These are phyloP conservation scores for Chernovozyma aurita DNA, from an alignment of 1,139 yeast genomes.

Conservation along the genomic window DNA sequence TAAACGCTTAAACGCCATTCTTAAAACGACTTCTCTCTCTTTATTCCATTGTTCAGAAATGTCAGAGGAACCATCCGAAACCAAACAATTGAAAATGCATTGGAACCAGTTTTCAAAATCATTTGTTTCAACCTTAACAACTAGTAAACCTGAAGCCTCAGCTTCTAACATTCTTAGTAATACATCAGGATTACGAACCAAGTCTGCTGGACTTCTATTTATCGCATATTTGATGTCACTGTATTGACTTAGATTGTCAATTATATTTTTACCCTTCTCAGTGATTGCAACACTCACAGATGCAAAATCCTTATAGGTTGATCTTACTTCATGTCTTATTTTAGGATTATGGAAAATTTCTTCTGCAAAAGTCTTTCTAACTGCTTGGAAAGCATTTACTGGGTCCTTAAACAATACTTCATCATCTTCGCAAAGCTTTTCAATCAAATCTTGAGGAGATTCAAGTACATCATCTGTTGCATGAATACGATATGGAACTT, in stretches of 20 bases:
- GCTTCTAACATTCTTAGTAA: constrained; percentile 90
- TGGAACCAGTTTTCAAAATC: constrained; percentile 43
- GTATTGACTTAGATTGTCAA: constrained; percentile 76
- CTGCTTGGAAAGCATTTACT: constrained; percentile 66
- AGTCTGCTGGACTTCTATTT: constrained; percentile 71
- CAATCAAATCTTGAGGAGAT: constrained; percentile 63
- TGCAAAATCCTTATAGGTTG: constrained; percentile 63
- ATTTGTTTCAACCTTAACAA: constrained; percentile 42
- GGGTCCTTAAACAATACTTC: constrained; percentile 55
- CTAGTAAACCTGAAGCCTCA: constrained; percentile 59
- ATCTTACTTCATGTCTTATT: constrained; percentile 71
- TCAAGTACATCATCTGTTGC: constrained; percentile 69
- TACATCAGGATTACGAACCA: constrained; percentile 71
- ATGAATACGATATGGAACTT: constrained; percentile 59
- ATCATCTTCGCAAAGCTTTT: constrained; percentile 49
- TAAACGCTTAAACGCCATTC: constrained; percentile 63
- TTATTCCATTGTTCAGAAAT: constrained; percentile 79
- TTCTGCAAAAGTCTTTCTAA: constrained; percentile 71
- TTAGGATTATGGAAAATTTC: constrained; percentile 81
- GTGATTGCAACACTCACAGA: constrained; percentile 73
- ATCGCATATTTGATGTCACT: constrained; percentile 90
- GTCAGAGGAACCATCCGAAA: constrained; percentile 82
- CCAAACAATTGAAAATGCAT: constrained; percentile 52
- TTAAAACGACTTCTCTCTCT: constrained; percentile 65
- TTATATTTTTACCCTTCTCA: constrained; percentile 80